Evolutionary conservation across 1,139 yeast genomes (phyloP), one percentile per base, ranked within the genome.

Genomic region (Debaryomyces nepalensis): DNA sequence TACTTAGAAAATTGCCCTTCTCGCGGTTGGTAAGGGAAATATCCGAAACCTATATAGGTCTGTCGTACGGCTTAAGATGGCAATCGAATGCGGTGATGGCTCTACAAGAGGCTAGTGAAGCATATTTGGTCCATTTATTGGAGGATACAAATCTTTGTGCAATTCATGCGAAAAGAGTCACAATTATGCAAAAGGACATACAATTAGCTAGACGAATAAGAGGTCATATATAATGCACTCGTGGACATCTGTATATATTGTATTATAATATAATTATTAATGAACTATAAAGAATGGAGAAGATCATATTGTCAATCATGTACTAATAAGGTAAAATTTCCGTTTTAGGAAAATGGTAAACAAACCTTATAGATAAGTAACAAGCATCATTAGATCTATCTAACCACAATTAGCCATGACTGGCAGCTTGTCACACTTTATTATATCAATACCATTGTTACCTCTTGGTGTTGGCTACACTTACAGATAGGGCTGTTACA

Each of bases 121-220:
- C 97, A 2, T 91, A 84, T 55, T 65, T 91, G 50, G 88, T 90
- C 8, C 91, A 90, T 46, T 65, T 91, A 41, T 75, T 91, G 50
- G 97, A 91, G 59, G 97, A 91, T 59, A 90, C 97, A 6, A 90
- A 90, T 55, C 64, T 91, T 39, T 80, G 96, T 66, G 97, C 97
- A 4, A 73, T 89, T 26, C 98, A 91, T 62, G 97, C 97, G 2
- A 90, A 88, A 59, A 73, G 98, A 51, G 96, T 91, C 15, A 91
- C 98, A 0, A 87, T 91, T 20, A 89, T 89, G 96, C 91, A 87
- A 57, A 88, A 87, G 61, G 98, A 91, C 60, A 84, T 91, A 51
- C 96, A 89, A 56, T 71, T 91, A 53, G 98, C 97, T 2, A 76
- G 97, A 61, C 74, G 97, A 58, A 82, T 91, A 40, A 75, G 97